Conservation (phyloP, 2,329 filamentous ascomycete species). For the Neofusicoccum cordaticola region DNA sequence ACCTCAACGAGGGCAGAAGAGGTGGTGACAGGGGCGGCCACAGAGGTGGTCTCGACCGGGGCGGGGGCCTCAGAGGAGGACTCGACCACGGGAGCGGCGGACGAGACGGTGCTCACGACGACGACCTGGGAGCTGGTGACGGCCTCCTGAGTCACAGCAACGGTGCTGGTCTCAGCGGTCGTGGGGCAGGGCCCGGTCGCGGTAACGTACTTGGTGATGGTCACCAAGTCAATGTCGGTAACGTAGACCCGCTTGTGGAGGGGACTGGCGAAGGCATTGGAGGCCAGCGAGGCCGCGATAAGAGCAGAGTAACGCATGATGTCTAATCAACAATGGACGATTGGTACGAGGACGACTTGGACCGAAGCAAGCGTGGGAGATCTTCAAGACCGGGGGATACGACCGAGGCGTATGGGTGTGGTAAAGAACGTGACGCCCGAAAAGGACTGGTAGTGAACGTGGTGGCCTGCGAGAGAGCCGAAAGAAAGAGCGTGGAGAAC, state of each 20-base stretch:
- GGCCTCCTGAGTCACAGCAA: background rate
- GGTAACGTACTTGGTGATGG: slow-evolving; percentile 15
- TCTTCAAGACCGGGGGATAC: slow-evolving; percentile 14
- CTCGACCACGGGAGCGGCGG: background rate
- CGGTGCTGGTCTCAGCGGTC: background rate
- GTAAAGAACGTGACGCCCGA: slow-evolving; percentile 11
- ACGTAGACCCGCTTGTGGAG: slow-evolving; percentile 11
- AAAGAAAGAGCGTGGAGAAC: slow-evolving; percentile 8
- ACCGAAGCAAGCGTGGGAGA: slow-evolving; percentile 1
- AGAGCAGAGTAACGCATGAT: slow-evolving; percentile 17
- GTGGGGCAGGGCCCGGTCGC: background rate
- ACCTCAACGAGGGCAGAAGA: background rate
- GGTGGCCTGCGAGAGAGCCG: slow-evolving; percentile 10
- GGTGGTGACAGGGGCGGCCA: background rate
- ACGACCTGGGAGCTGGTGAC: background rate
- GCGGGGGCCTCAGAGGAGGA: background rate
- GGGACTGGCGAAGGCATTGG: slow-evolving; percentile 18
- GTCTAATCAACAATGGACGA: background rate
- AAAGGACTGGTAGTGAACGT: slow-evolving; percentile 6
- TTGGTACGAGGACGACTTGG: background rate
- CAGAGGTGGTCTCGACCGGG: background rate
- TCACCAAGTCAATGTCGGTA: slow-evolving; percentile 16
- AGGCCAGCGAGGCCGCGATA: slow-evolving; percentile 15
- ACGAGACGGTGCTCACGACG: background rate
- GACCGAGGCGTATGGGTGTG: background rate